Evolutionary conservation across 345 rosid genomes (phyloP).

Genomic region (Bruguiera sexangula): DNA sequence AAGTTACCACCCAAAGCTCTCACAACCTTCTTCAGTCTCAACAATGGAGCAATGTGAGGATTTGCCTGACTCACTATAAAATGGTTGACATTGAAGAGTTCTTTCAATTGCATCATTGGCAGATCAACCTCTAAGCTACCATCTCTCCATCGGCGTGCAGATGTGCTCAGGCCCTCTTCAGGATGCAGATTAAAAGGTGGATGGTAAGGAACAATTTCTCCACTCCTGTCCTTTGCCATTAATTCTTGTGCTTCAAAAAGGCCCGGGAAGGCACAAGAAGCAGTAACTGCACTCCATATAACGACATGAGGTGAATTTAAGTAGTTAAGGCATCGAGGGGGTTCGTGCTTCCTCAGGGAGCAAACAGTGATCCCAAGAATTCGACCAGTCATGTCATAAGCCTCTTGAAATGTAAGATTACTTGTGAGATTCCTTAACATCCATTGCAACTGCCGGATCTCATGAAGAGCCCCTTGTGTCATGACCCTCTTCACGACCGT

Average conservation of each 20-base stretch:
- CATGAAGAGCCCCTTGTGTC: slow-evolving; percentile 91
- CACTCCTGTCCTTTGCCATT: slow-evolving; percentile 96
- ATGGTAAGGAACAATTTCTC: slow-evolving; percentile 91
- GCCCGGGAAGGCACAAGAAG: slow-evolving; percentile 98
- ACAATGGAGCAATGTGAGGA: slow-evolving; percentile 85
- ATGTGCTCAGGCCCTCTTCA: slow-evolving; percentile 56
- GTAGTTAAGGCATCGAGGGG: slow-evolving; percentile 97
- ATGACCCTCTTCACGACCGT: slow-evolving; percentile 77
- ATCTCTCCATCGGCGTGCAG: slow-evolving; percentile 91
- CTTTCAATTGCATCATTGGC: slow-evolving; percentile 98
- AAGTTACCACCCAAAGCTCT: slow-evolving; percentile 93
- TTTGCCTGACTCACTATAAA: slow-evolving; percentile 98
- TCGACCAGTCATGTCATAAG: slow-evolving; percentile 93
- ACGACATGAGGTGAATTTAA: slow-evolving; percentile 97
- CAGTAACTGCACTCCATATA: slow-evolving; percentile 98
- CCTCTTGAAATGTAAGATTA: slow-evolving; percentile 98
- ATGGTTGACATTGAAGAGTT: slow-evolving; percentile 93
- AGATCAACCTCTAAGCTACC: slow-evolving; percentile 97
- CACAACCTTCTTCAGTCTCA: slow-evolving; percentile 72
- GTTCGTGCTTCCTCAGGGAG: slow-evolving; percentile 98
- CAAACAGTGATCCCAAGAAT: slow-evolving; percentile 94
- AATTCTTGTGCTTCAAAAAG: slow-evolving; percentile 97
- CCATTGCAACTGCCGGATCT: slow-evolving; percentile 84
- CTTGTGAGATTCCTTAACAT: slow-evolving; percentile 83
- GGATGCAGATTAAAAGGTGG: slow-evolving; percentile 91